A percentile compares a stretch with the other conserved stretches of the same genome.
Evolutionary conservation across 352 stramenopile genomes (phyloP).

Genomic region (Peronosclerospora sorghi): DNA sequence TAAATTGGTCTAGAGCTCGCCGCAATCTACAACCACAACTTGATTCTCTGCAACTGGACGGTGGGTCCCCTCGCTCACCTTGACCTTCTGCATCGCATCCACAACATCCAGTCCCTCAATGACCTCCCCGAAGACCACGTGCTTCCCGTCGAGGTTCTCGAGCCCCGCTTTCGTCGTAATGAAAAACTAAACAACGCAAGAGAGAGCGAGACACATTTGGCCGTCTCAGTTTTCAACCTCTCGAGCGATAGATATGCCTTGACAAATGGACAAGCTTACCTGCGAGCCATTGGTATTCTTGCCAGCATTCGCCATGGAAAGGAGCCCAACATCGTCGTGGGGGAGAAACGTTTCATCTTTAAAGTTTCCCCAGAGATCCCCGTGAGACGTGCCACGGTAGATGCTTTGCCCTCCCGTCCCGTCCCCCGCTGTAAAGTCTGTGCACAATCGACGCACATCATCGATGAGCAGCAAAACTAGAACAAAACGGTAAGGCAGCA

Average conservation of each 20-base stretch:
- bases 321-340: slow-evolving; percentile 59
- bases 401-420: slow-evolving; percentile 73
- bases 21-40: slow-evolving; percentile 55
- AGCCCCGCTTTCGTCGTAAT: slow-evolving; percentile 58
- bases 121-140: slow-evolving; percentile 94
- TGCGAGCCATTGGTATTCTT: slow-evolving; percentile 65
- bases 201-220: background rate
- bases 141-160: slow-evolving; percentile 86
- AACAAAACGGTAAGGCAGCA: background rate
- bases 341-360: slow-evolving; percentile 68
- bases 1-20: slow-evolving; percentile 48
- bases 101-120: slow-evolving; percentile 70
- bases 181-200: slow-evolving; percentile 39
- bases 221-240: background rate
- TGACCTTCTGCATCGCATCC: slow-evolving; percentile 52
- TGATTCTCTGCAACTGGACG: slow-evolving; percentile 41
- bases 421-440: slow-evolving; percentile 57
- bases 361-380: slow-evolving; percentile 75
- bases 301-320: slow-evolving; percentile 79
- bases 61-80: slow-evolving; percentile 41
- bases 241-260: too few relatives aligned
- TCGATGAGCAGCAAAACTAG: background rate
- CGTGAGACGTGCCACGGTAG: slow-evolving; percentile 50
- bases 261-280: too few relatives aligned
- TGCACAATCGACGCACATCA: background rate